Conservation (phyloP, 169 alveolate genomes). For the Ichthyophthirius multifiliis region DNA sequence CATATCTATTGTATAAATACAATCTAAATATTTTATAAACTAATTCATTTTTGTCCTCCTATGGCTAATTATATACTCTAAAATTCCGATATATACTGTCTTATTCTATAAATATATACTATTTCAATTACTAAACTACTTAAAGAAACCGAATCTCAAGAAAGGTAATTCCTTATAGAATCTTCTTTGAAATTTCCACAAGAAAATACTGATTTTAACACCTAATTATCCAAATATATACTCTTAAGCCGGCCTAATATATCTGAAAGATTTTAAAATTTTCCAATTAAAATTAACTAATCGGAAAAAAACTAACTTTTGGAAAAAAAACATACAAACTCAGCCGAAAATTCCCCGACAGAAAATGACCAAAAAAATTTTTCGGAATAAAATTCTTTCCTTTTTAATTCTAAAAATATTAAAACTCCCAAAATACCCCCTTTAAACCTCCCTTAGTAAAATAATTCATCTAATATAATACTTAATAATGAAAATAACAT, state of each 20-base stretch:
- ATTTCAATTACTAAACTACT: background rate
- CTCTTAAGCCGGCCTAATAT: background rate
- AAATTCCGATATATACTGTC: background rate
- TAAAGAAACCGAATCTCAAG: background rate
- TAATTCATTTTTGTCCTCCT: background rate
- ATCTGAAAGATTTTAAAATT: background rate
- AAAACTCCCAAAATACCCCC: slow-evolving; percentile 29
- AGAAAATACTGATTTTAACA: background rate
- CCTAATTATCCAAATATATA: background rate
- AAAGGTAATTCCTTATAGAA: background rate
- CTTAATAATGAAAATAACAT: slow-evolving; percentile 16
- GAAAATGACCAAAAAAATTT: background rate
- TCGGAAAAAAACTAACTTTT: background rate
- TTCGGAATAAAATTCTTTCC: background rate
- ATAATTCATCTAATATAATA: no score
- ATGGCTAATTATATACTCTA: background rate
- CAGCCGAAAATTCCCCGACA: background rate
- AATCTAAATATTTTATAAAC: background rate
- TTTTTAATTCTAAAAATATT: background rate
- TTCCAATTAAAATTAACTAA: background rate
- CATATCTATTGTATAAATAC: background rate
- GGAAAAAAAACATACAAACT: background rate
- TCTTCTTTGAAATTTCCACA: background rate
- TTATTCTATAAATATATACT: background rate
- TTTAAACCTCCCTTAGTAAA: slow-evolving; percentile 19